Evolutionary conservation across 176 grass and related monocot genomes (phyloP), one percentile per base, ranked within the genome.

Genomic region (Elymus sibiricus): DNA sequence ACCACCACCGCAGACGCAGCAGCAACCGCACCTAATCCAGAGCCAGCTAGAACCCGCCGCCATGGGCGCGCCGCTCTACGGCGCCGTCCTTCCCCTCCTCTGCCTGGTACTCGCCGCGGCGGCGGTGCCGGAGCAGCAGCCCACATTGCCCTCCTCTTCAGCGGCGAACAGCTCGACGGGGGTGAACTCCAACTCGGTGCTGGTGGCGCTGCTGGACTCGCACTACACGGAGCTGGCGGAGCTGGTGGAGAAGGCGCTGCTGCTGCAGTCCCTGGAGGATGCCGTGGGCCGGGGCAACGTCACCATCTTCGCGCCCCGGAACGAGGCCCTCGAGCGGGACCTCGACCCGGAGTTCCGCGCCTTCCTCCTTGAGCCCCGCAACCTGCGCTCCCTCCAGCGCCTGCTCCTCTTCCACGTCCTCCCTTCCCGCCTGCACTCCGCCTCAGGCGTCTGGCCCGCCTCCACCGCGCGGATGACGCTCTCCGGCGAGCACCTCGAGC

Each of bases 281-380:
- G 89, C 88, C 55, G 87, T 94, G 22, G 86, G 92, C 3, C 35
- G 31, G 21, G 70, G 83, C 78, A 98, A 90, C 81, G 80, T 98
- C 70, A 98, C 93, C 84, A 92, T 98, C 71, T 87, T 95, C 39
- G 92, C 93, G 5, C 93, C 93, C 0, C 81, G 86, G 9, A 98
- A 98, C 82, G 84, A 93, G 5, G 91, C 93, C 5, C 88, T 98
- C 3, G 93, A 93, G 42, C 87, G 91, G 7, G 93, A 95, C 70
- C 87, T 98, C 14, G 90, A 98, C 81, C 93, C 91, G 9, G 96
- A 94, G 88, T 95, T 98, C 88, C 79, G 81, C 64, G 91, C 86
- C 22, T 98, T 98, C 84, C 96, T 98, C 12, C 90, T 98, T 38
- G 87, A 98, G 84, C 96, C 96, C 0, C 72, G 93, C 64, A 98